Conservation (phyloP, 805 yeast species). For the Teunomyces tritomae region DNA sequence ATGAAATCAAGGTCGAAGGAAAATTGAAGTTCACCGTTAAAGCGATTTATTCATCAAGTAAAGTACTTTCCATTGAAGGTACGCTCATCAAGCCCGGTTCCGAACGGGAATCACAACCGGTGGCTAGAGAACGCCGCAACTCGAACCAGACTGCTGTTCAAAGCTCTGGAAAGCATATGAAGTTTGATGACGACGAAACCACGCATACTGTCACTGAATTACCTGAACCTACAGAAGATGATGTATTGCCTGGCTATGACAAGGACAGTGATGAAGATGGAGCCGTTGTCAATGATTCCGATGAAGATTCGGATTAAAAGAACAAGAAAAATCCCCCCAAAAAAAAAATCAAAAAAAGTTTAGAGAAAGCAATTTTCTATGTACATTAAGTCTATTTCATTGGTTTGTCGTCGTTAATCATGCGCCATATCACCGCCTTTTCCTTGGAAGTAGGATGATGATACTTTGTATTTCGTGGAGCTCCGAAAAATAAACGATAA, state of each 20-base stretch:
- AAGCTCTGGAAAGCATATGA: conserved; percentile 35
- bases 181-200: conserved; percentile 29
- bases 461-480: conserved; percentile 19
- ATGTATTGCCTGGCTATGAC: conserved; percentile 17
- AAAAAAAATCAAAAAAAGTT: too few relatives aligned
- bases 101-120: conserved; percentile 55
- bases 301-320: conserved; percentile 8
- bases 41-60: conserved; percentile 71
- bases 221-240: conserved; percentile 14
- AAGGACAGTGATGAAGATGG: conserved; percentile 21
- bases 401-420: conserved; percentile 39
- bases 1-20: conserved; percentile 76
- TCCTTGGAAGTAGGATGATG: conserved; percentile 36
- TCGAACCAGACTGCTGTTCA: not conserved
- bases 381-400: conserved; percentile 8
- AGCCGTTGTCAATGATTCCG: conserved; percentile 23
- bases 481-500: conserved; percentile 25
- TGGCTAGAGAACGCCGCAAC: conserved; percentile 38
- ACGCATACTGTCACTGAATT: conserved; percentile 12
- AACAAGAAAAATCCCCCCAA: not conserved
- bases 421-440: conserved; percentile 41
- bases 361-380: not conserved
- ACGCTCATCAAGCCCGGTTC: conserved; percentile 62
- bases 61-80: conserved; percentile 86
- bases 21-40: conserved; percentile 75